Conservation (phyloP, 2,329 filamentous ascomycete species). For the Tolypocladium endophyticum region DNA sequence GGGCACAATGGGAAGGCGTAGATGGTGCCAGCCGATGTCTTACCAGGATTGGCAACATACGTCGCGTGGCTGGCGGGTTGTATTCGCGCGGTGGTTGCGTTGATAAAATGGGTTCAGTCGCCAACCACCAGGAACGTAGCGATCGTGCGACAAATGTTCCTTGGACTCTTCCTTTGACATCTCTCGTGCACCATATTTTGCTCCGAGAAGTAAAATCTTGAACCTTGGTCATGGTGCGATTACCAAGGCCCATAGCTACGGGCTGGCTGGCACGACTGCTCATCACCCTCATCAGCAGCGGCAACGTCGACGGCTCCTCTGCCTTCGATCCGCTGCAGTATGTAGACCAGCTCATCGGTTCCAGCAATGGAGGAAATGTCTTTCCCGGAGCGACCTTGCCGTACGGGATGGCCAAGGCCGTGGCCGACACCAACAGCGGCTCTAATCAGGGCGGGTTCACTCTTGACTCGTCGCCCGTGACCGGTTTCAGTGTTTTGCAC, state of each 20-base stretch:
- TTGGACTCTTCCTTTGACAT: background rate
- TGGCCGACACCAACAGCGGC: slow-evolving; percentile 31
- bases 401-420: slow-evolving; percentile 44
- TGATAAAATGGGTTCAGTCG: background rate
- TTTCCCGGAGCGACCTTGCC: slow-evolving; percentile 32
- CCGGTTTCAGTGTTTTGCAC: slow-evolving; percentile 47
- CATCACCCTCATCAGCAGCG: background rate
- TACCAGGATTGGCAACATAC: background rate
- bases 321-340: slow-evolving; percentile 19
- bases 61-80: background rate
- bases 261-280: background rate
- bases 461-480: slow-evolving; percentile 35
- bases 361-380: slow-evolving; percentile 25
- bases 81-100: background rate
- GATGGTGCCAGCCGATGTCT: background rate
- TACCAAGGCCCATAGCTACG: background rate
- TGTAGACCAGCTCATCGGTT: slow-evolving; percentile 27
- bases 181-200: background rate
- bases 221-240: background rate
- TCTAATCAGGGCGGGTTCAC: slow-evolving; percentile 49
- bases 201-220: background rate
- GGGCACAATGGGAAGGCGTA: background rate
- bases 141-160: background rate
- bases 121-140: background rate
- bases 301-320: background rate